Evolutionary conservation across 768 basidiomycete genomes (phyloP).

Genomic region (Pholiota conissans): DNA sequence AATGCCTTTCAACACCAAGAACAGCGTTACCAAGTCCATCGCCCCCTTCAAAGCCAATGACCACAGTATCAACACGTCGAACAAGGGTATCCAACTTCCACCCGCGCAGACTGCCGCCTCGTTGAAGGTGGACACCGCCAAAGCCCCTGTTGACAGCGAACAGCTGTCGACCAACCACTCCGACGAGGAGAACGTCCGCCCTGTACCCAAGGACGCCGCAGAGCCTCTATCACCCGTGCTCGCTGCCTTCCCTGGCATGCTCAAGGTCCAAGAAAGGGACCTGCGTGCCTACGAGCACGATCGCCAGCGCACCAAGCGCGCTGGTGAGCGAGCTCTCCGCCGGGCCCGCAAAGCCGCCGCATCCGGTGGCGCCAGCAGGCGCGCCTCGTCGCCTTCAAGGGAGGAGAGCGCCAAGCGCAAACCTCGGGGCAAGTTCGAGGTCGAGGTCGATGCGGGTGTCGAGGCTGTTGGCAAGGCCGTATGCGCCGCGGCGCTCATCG

Average conservation of each 20-base stretch:
- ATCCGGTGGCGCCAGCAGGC: background rate
- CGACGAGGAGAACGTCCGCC: slow-evolving; percentile 11
- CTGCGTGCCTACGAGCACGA: slow-evolving; percentile 49
- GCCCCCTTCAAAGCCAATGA: slow-evolving; percentile 3
- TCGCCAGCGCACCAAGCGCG: slow-evolving; percentile 45
- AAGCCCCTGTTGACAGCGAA: background rate
- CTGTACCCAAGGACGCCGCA: slow-evolving; percentile 1
- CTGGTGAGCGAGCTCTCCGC: slow-evolving; percentile 37
- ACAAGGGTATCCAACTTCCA: background rate
- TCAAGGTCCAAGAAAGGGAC: slow-evolving; percentile 32
- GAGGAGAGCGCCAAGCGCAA: slow-evolving; percentile 2
- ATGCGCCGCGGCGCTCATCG: slow-evolving; percentile 1
- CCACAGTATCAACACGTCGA: background rate
- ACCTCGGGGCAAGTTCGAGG: background rate
- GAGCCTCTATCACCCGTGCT: slow-evolving; percentile 11
- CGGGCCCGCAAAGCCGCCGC: slow-evolving; percentile 31
- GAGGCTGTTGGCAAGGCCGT: slow-evolving; percentile 12
- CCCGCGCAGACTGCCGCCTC: background rate
- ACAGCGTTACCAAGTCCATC: background rate
- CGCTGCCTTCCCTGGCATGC: background rate
- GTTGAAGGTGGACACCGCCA: background rate
- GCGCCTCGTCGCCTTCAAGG: background rate
- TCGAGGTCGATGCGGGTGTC: slow-evolving; percentile 18
- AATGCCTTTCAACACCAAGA: slow-evolving; percentile 8
- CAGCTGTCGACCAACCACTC: background rate